Evolutionary conservation across 1,139 yeast species (phyloP), one percentile per base, ranked within the genome.

Genomic region (Debaryomyces fabryi): DNA sequence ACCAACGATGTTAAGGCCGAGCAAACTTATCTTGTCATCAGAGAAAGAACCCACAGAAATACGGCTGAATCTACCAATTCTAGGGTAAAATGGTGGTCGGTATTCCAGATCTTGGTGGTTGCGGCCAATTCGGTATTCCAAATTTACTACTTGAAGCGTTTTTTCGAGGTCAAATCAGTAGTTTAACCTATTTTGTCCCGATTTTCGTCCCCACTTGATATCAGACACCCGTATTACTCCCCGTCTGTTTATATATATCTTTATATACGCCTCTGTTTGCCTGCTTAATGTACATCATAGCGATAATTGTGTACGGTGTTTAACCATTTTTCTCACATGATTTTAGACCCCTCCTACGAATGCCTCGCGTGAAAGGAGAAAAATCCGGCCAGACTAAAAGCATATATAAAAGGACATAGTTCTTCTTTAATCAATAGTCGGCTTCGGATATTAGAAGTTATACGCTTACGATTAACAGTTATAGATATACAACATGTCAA

Each of bases 51-150:
- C 30, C 99, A 93, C 71, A 88, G 99, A 80, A 93, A 93, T 73
- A 93, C 99, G 15, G 98, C 99, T 6, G 99, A 93, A 72, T 87
- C 96, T 25, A 93, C 99, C 46, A 93, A 93, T 71, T 86, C 96
- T 49, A 85, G 99, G 65, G 98, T 93, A 60, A 93, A 93, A 72
- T 93, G 96, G 91, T 93, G 99, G 99, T 88, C 96, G 25, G 79
- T 89, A 35, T 88, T 92, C 79, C 99, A 93, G 73, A 77, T 93
- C 55, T 62, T 86, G 49, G 92, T 93, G 52, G 97, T 93, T 44
- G 87, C 86, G 38, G 82, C 81, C 54, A 93, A 91, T 76, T 88
- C 96, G 27, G 59, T 92, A 48, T 93, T 93, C 83, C 99, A 93
- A 71, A 91, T 93, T 56, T 88, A 88, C 74, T 93, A 91, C 74